A percentile compares a stretch with the other conserved stretches of the same genome.
Evolutionary conservation across 2,329 filamentous ascomycete genomes (phyloP).

Genomic region (Dactylellina haptotyla): DNA sequence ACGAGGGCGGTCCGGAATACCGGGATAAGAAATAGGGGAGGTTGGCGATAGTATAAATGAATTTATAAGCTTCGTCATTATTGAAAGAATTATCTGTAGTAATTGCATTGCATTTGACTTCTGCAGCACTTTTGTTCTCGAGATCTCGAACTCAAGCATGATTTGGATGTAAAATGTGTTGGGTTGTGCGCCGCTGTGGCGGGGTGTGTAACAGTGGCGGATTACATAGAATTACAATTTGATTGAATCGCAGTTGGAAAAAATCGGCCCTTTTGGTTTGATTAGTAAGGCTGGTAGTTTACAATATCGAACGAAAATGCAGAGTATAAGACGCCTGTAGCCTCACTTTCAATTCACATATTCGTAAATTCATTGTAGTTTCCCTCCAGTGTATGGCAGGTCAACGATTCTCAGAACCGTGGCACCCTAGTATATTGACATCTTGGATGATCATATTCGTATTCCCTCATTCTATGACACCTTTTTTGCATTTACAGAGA

Average conservation of each 20-base stretch:
- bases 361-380: too few relatives aligned
- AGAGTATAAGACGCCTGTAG: too few relatives aligned
- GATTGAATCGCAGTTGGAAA: background rate
- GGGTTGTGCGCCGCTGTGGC: constrained; percentile 15
- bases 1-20: constrained; percentile 48
- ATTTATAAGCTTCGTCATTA: too few relatives aligned
- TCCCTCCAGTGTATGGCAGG: background rate
- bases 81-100: too few relatives aligned
- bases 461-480: constrained; percentile 40
- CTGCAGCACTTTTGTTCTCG: too few relatives aligned
- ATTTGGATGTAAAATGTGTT: background rate
- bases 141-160: too few relatives aligned
- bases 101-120: too few relatives aligned
- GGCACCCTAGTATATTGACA: background rate
- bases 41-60: constrained; percentile 27
- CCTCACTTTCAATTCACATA: too few relatives aligned
- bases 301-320: too few relatives aligned
- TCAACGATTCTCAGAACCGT: background rate
- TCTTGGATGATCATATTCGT: constrained; percentile 29
- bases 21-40: constrained; percentile 32
- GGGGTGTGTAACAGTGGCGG: constrained; percentile 16
- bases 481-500: constrained; percentile 18
- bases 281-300: too few relatives aligned
- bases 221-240: background rate
- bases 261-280: background rate